These are phyloP conservation scores for Diaporthe ilicicola DNA, from an alignment of 2,329 filamentous ascomycete species.

Conservation along the genomic window DNA sequence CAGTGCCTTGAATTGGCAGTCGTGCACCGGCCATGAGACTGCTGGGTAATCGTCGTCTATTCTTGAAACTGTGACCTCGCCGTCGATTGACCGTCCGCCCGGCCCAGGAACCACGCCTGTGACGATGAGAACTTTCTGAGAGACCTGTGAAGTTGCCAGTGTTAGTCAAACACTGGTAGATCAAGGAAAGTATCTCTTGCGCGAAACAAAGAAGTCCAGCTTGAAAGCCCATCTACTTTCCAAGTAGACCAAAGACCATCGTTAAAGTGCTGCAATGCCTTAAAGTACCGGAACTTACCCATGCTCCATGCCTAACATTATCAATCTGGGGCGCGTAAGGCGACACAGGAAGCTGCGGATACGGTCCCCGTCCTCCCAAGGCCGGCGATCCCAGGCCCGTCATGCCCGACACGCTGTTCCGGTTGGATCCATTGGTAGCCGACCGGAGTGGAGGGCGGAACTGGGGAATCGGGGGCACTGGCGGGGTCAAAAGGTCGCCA, in stretches of 20 bases:
- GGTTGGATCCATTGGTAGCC: conserved; percentile 54
- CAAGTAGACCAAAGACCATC: background rate
- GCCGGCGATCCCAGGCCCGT: conserved; percentile 66
- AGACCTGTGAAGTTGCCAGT: conserved; percentile 65
- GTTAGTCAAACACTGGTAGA: background rate
- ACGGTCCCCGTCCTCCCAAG: conserved; percentile 59
- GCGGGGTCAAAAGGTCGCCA: conserved; percentile 36
- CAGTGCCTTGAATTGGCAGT: conserved; percentile 91
- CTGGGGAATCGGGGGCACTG: conserved; percentile 42
- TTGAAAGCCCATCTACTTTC: background rate
- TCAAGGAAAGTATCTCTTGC: background rate
- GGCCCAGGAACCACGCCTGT: conserved; percentile 83
- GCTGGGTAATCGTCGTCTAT: conserved; percentile 87
- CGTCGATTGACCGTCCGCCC: conserved; percentile 74
- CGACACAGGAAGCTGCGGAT: conserved; percentile 70
- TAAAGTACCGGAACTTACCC: conserved; percentile 67
- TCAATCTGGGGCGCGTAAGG: conserved; percentile 82
- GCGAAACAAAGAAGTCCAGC: background rate
- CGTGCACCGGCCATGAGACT: conserved; percentile 85
- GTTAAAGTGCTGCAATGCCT: background rate
- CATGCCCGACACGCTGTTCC: conserved; percentile 72
- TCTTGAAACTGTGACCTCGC: conserved; percentile 80
- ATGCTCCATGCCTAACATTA: conserved; percentile 83
- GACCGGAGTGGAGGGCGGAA: conserved; percentile 50
- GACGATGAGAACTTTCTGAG: conserved; percentile 88